phyloP scores from a whole-genome alignment of 352 stramenopile species.

The Nothophytophthora sp. region DNA sequence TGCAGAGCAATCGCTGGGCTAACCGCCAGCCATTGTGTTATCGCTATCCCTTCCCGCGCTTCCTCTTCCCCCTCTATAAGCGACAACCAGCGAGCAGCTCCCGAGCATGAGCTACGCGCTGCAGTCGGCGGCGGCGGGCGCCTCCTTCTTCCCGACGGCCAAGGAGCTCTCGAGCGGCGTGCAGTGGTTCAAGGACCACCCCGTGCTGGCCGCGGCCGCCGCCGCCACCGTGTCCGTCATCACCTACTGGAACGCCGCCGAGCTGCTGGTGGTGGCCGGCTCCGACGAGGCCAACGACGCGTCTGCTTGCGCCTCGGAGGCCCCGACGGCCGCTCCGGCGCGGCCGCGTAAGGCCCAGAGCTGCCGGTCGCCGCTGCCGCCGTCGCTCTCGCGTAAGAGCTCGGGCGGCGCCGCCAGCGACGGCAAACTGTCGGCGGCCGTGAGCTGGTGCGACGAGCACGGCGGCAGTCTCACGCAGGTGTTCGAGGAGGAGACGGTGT shows the following conservation, averaged over 20 bases:
- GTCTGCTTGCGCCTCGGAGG: neutral
- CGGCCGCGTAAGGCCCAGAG: too few species aligned
- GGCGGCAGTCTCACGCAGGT: slow-evolving; percentile 77
- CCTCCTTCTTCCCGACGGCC: slow-evolving; percentile 85
- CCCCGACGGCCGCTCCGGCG: too few species aligned
- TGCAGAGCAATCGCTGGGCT: too few species aligned
- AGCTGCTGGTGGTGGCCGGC: slow-evolving; percentile 20
- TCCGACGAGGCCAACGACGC: slow-evolving; percentile 1
- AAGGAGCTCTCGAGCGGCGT: slow-evolving; percentile 83
- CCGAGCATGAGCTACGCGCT: slow-evolving; percentile 13
- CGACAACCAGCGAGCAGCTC: slow-evolving; percentile 6
- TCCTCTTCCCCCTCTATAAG: slow-evolving; percentile 6
- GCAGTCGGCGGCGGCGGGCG: slow-evolving; percentile 28
- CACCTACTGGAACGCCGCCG: slow-evolving; percentile 73
- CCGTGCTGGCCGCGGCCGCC: slow-evolving; percentile 75
- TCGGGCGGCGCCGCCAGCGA: slow-evolving; percentile 22
- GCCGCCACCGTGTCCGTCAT: slow-evolving; percentile 84
- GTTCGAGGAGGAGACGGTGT: slow-evolving; percentile 45
- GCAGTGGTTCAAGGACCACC: slow-evolving; percentile 88
- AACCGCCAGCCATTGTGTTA: too few species aligned
- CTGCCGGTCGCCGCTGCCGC: slow-evolving; percentile 12
- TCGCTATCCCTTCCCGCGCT: too few species aligned
- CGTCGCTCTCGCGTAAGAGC: slow-evolving; percentile 17
- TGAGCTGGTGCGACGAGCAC: slow-evolving; percentile 86
- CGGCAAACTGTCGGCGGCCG: slow-evolving; percentile 53